These are phyloP conservation scores for Cylindricascospora bacillispora DNA, from an alignment of 1,139 yeast species.

Conservation along the genomic window DNA sequence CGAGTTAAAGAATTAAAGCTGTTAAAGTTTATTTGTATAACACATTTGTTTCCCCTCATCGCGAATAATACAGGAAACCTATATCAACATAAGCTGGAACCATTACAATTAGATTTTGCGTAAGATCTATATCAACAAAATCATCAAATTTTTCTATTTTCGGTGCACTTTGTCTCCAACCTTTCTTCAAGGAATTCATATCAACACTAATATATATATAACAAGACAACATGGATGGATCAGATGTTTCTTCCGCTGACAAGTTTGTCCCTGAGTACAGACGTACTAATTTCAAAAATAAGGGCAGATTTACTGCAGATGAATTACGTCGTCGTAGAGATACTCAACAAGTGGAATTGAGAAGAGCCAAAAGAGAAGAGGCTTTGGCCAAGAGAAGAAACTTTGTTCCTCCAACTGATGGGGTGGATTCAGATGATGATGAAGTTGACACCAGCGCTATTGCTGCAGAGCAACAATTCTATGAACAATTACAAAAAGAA, in stretches of 20 bases:
- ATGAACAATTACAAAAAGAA: conserved; percentile 50
- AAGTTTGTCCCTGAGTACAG: conserved; percentile 96
- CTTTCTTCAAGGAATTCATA: background rate
- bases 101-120: background rate
- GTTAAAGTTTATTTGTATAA: too few species aligned
- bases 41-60: too few species aligned
- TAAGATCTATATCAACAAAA: background rate
- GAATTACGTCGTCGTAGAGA: conserved; percentile 97
- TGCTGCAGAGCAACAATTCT: conserved; percentile 29
- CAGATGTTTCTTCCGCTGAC: conserved; percentile 51
- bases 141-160: background rate
- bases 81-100: too few species aligned
- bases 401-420: conserved; percentile 39
- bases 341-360: conserved; percentile 89
- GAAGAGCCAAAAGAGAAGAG: conserved; percentile 95
- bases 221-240: conserved; percentile 4
- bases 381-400: conserved; percentile 87
- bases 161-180: background rate
- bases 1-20: too few species aligned
- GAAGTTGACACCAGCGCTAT: conserved; percentile 35
- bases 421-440: conserved; percentile 23
- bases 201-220: background rate
- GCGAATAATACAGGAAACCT: too few species aligned
- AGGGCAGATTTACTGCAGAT: conserved; percentile 87
- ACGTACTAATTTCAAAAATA: conserved; percentile 91